Conservation (phyloP, 1,284 basidiomycete genomes). For the Fomitopsis palustris region DNA sequence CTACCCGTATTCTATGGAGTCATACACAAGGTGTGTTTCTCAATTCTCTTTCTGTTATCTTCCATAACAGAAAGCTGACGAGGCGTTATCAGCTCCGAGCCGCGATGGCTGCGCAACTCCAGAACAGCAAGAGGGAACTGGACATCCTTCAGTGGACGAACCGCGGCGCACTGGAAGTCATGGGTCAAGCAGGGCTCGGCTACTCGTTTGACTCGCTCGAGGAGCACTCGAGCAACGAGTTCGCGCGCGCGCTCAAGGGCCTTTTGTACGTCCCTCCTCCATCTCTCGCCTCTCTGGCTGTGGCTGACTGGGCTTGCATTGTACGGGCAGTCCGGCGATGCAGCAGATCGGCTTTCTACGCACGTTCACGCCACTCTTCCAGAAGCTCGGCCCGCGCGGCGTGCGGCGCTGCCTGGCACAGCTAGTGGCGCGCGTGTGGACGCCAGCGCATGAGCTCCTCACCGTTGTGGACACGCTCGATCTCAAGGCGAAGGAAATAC, state of each 20-base stretch:
- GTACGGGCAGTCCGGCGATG: neutral
- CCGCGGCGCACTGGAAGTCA: constrained; percentile 32
- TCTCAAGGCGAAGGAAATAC: constrained; percentile 32
- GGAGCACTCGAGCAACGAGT: neutral
- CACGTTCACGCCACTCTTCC: neutral
- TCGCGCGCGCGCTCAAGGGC: neutral
- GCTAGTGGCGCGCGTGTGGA: constrained; percentile 5
- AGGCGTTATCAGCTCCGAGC: constrained; percentile 12
- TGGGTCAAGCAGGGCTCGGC: constrained; percentile 35
- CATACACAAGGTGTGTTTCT: neutral
- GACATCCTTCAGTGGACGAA: constrained; percentile 32
- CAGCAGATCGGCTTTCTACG: neutral
- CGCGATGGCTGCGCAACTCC: constrained; percentile 14
- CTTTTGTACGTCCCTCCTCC: constrained; percentile 16
- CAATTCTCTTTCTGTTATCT: no score
- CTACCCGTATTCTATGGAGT: constrained; percentile 21
- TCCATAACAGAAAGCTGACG: no score
- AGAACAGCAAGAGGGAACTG: constrained; percentile 20
- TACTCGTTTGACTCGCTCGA: constrained; percentile 30
- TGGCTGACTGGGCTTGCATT: neutral
- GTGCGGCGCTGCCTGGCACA: constrained; percentile 8
- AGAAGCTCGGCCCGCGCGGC: neutral
- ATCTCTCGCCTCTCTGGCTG: constrained; percentile 14
- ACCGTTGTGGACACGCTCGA: constrained; percentile 37
- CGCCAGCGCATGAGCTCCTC: constrained; percentile 27